These are phyloP conservation scores for Aspergillus fischeri DNA, from an alignment of 2,329 filamentous ascomycete species.

Conservation along the genomic window DNA sequence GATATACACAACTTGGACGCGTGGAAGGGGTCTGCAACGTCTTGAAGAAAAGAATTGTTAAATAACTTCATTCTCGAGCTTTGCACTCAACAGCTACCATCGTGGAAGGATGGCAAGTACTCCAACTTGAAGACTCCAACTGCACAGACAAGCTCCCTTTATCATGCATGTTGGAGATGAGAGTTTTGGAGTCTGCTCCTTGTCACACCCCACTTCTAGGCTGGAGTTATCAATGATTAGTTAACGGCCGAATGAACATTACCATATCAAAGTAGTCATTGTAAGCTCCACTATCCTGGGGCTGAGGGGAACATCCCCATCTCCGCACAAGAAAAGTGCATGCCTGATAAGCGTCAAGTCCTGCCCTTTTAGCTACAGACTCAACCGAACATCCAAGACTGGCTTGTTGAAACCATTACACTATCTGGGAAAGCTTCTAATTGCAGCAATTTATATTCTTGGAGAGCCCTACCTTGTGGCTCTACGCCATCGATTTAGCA, in stretches of 20 bases:
- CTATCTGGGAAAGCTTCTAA: not conserved
- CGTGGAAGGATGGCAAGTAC: not conserved
- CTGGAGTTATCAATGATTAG: not conserved
- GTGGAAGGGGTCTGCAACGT: not conserved
- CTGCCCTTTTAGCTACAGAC: not conserved
- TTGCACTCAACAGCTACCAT: not conserved
- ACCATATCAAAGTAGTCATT: not conserved
- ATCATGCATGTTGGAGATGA: not conserved
- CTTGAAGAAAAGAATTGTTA: not conserved
- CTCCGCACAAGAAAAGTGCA: not conserved
- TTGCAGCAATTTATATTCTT: not conserved
- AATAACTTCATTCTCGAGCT: not conserved
- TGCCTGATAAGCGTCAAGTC: not conserved
- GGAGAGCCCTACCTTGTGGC: no score
- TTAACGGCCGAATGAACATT: not conserved
- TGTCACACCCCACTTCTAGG: not conserved
- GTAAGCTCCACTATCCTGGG: not conserved
- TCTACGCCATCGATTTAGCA: not conserved
- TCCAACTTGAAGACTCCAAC: slow-evolving; percentile 3
- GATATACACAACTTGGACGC: not conserved
- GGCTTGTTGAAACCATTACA: slow-evolving; percentile 9
- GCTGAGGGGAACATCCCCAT: not conserved
- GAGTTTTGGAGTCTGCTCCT: not conserved
- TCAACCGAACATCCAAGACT: slow-evolving; percentile 14
- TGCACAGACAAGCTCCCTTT: slow-evolving; percentile 2